Percentiles rank a stretch among this genome's conserved stretches.
phyloP scores from a whole-genome alignment of 2,329 filamentous ascomycete species.

The Neoscytalidium dimidiatum region DNA sequence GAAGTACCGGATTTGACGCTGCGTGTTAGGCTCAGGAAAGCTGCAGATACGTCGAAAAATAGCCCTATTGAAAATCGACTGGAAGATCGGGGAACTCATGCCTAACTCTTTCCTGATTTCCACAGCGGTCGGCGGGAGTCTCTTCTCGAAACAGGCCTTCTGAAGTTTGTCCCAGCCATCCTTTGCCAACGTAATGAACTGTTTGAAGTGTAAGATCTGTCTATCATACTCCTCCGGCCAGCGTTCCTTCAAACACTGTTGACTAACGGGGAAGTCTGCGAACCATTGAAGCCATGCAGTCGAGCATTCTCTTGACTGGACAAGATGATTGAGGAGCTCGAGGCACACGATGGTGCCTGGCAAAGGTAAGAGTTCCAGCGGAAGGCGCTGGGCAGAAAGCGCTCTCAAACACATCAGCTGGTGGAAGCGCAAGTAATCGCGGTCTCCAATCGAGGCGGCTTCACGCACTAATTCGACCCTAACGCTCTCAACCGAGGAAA shows the following conservation, averaged over 20 bases:
- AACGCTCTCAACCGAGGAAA: not conserved
- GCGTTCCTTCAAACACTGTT: conserved; percentile 29
- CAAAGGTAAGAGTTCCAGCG: not conserved
- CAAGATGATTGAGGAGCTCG: not conserved
- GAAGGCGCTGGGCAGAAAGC: not conserved
- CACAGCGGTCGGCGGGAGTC: conserved; percentile 58
- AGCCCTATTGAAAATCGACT: conserved; percentile 57
- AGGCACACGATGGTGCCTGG: not conserved
- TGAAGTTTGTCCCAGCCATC: conserved; percentile 22
- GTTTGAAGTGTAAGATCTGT: conserved; percentile 34
- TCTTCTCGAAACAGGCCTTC: conserved; percentile 25
- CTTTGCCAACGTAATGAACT: conserved; percentile 46
- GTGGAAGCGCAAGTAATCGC: conserved; percentile 10
- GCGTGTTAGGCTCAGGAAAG: not conserved
- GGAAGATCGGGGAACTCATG: conserved; percentile 55
- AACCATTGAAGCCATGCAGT: conserved; percentile 30
- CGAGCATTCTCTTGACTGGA: not conserved
- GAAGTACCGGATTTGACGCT: not conserved
- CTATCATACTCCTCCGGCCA: conserved; percentile 31
- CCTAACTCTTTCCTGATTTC: conserved; percentile 55
- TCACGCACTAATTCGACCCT: not conserved
- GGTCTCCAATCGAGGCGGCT: not conserved
- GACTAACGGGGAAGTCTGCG: conserved; percentile 48
- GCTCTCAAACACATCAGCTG: conserved; percentile 17
- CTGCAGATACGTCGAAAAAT: conserved; percentile 48